Percentiles rank a stretch among this genome's conserved stretches.
These are phyloP conservation scores for Diplotaxis tenuifolia DNA, from an alignment of 345 rosid species.

Conservation along the genomic window DNA sequence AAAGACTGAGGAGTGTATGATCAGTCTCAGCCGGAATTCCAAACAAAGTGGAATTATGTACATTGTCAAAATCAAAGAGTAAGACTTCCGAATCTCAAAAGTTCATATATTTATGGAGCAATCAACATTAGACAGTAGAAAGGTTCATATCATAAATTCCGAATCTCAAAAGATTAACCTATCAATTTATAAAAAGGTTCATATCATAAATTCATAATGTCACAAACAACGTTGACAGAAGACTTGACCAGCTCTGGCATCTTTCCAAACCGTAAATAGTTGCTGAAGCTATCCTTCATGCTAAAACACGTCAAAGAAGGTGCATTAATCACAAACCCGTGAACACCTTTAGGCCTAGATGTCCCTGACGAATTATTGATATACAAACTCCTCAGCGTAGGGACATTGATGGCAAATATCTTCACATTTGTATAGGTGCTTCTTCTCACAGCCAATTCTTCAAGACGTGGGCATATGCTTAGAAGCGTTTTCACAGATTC, in stretches of 20 bases:
- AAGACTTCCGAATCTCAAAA: no score
- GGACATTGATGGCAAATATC: neutral
- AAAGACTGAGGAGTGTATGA: no score
- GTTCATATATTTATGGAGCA: no score
- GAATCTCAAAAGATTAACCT: no score
- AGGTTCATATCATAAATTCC: no score
- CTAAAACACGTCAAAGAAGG: conserved; percentile 20
- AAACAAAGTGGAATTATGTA: no score
- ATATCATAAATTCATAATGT: neutral
- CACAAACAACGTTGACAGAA: neutral
- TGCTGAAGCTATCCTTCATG: neutral
- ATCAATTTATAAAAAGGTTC: neutral
- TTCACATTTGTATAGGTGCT: neutral
- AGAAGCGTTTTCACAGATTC: conserved; percentile 11
- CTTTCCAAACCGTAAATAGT: neutral
- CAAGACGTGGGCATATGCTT: neutral
- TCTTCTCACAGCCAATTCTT: conserved; percentile 16
- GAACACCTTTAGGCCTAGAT: neutral
- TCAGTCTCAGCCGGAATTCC: no score
- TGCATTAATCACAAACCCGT: conserved; percentile 11
- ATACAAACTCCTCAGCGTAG: conserved; percentile 3
- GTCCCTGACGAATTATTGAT: neutral
- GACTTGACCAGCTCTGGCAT: neutral
- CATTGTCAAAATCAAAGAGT: no score
- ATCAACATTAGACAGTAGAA: no score